Conservation (phyloP, 1,284 basidiomycete species). For the Apiotrichum akiyoshidainum region DNA sequence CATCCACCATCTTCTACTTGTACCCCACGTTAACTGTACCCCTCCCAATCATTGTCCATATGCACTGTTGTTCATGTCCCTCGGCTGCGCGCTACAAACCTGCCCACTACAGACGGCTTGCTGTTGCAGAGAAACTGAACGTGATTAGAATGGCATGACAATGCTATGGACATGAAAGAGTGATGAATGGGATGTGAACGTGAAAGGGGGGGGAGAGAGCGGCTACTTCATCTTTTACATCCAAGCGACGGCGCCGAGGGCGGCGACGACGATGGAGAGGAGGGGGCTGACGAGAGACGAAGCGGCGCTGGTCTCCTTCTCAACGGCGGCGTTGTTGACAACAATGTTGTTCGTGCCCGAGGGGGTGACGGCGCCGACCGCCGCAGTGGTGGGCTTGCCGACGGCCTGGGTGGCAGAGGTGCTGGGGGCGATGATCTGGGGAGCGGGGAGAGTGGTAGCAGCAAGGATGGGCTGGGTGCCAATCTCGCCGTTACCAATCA, state of each 20-base stretch:
- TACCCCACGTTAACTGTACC: no score
- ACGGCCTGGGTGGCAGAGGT: not conserved
- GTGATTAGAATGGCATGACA: conserved; percentile 7
- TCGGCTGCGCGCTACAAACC: not conserved
- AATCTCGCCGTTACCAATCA: conserved; percentile 72
- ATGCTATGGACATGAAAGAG: conserved; percentile 9
- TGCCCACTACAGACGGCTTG: no score
- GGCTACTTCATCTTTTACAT: not conserved
- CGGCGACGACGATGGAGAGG: not conserved
- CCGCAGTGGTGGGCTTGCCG: not conserved
- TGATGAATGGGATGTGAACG: not conserved
- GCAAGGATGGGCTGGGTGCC: conserved; percentile 61
- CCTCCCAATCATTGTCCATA: not conserved
- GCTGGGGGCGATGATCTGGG: not conserved
- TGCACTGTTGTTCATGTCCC: conserved; percentile 1
- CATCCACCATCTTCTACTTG: not conserved
- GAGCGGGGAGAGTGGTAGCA: conserved; percentile 58
- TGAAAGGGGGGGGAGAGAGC: not conserved
- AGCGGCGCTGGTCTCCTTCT: not conserved
- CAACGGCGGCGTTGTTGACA: not conserved
- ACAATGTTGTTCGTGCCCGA: not conserved
- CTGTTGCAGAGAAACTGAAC: not conserved
- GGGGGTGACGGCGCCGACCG: no score
- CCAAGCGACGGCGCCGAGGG: conserved; percentile 10
- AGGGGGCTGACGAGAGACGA: not conserved